Base-by-base conservation (phyloP, 2,329 filamentous ascomycete genomes). In the Colletotrichum liriopes region DNA sequence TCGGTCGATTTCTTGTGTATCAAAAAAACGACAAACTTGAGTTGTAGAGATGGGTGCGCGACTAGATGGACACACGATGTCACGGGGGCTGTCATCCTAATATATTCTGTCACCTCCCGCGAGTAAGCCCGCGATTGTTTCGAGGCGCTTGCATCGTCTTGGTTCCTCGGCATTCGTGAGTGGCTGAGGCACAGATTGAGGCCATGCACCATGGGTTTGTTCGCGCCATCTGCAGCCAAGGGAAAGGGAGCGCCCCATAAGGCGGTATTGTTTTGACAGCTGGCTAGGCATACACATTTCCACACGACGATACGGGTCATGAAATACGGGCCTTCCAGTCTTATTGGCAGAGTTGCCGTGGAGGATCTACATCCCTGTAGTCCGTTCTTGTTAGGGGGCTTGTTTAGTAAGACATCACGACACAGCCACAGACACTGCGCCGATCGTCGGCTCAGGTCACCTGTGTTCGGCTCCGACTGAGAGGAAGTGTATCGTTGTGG, bases 351-450 rank as follows among this genome's bases (percentile, higher is more conserved):
- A 9, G 8, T 54, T 5, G 14, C 20, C 3, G 26, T 3, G 26
- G 20, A 54, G 47, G 37, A 64, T 54, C 23, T 23, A 7, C 35
- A 52, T 32, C 49, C 61, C 37, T 52, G 61, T 35, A 6, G 35
- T 39, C 14, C 12, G 11, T 12, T 16, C 11, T 26, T 26, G n/a
- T 5, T 2, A 35, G 1, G 9, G 49, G 5, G 3, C 49, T 20
- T 41, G 11, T 35, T 63, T 9, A 32, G 9, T 29, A 54, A 54
- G 49, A 20, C 47, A 32, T 5, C 32, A 14, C 14, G 8, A 26
- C 60, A 63, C 23, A 63, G 60, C 60, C 60, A 63, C 47, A 2
- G 20, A 8, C 32, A 26, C 41, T 60, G 29, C 18, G n/a, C 52
- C 43, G 2, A 41, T 18, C 14, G 23, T 7, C n/a, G 5, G 32